phyloP scores from a whole-genome alignment of 192 early-diverging fungal species.

The Coemansia sp. region DNA sequence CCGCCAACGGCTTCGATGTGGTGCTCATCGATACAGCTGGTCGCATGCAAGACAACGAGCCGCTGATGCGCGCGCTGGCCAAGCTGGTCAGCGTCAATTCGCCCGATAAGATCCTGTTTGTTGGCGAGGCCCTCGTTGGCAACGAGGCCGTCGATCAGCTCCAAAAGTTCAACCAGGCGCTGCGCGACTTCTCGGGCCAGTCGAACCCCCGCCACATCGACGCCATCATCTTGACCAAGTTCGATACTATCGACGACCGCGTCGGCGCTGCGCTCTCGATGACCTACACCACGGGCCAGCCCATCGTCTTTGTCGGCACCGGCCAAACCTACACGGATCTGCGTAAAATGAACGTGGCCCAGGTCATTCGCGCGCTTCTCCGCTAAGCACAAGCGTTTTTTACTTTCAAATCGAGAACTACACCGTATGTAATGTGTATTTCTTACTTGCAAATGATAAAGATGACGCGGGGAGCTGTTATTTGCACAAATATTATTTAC shows the following conservation, averaged over 20 bases:
- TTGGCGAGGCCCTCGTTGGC: slow-evolving; percentile 95
- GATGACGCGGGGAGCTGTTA: background rate
- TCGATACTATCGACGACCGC: slow-evolving; percentile 96
- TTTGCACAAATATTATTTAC: background rate
- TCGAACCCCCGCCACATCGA: slow-evolving; percentile 87
- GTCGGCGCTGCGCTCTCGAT: slow-evolving; percentile 94
- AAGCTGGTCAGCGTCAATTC: slow-evolving; percentile 89
- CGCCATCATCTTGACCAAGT: slow-evolving; percentile 94
- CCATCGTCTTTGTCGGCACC: slow-evolving; percentile 95
- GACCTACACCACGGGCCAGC: slow-evolving; percentile 94
- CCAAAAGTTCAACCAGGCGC: slow-evolving; percentile 91
- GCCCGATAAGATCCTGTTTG: slow-evolving; percentile 96
- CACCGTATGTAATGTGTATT: background rate
- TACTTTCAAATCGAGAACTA: background rate
- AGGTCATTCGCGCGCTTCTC: slow-evolving; percentile 70
- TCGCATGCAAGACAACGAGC: slow-evolving; percentile 98
- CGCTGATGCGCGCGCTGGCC: slow-evolving; percentile 92
- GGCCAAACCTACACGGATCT: slow-evolving; percentile 97
- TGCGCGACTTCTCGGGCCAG: slow-evolving; percentile 84
- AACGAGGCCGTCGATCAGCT: slow-evolving; percentile 97
- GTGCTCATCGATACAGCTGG: slow-evolving; percentile 96
- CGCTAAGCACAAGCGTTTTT: slow-evolving; percentile 9
- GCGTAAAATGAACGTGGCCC: slow-evolving; percentile 78
- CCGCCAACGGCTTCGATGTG: slow-evolving; percentile 75
- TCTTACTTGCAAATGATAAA: background rate